These are phyloP conservation scores for Kodamaea hsintzibuensis DNA, from an alignment of 805 yeast species.

Conservation along the genomic window DNA sequence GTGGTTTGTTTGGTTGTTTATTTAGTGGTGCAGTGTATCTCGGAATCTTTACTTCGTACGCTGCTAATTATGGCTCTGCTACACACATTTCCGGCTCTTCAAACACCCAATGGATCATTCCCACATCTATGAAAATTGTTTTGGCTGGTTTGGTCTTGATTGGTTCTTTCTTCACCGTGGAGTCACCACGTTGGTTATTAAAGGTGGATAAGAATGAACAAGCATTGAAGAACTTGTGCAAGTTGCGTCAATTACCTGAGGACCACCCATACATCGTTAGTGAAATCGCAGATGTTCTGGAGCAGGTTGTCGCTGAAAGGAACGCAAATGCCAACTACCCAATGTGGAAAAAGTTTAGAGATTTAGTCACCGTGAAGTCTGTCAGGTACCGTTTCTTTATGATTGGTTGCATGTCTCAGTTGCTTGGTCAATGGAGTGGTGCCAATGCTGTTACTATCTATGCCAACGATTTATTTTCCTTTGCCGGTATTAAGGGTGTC, in stretches of 20 bases:
- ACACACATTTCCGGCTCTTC: slow-evolving; percentile 21
- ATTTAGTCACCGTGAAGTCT: slow-evolving; percentile 19
- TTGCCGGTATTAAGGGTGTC: slow-evolving; percentile 21
- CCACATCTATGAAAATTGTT: slow-evolving; percentile 21
- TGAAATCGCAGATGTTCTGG: slow-evolving; percentile 25
- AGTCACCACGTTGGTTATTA: slow-evolving; percentile 27
- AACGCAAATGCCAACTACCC: slow-evolving; percentile 18
- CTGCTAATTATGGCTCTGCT: slow-evolving; percentile 50
- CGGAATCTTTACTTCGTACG: slow-evolving; percentile 23
- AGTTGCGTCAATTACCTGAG: slow-evolving; percentile 20
- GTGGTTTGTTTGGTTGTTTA: slow-evolving; percentile 25
- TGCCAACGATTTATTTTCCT: slow-evolving; percentile 23
- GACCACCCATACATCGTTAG: slow-evolving; percentile 27
- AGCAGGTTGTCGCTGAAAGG: slow-evolving; percentile 20
- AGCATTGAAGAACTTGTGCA: slow-evolving; percentile 20
- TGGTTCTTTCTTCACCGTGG: slow-evolving; percentile 21
- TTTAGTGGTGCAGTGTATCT: slow-evolving; percentile 28
- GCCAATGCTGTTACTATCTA: slow-evolving; percentile 28
- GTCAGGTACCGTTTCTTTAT: slow-evolving; percentile 23
- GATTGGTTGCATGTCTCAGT: slow-evolving; percentile 19
- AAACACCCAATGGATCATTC: slow-evolving; percentile 22
- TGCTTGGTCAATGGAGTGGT: slow-evolving; percentile 29
- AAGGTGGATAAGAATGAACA: slow-evolving; percentile 19
- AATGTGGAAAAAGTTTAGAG: slow-evolving; percentile 15
- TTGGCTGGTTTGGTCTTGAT: slow-evolving; percentile 22